These are phyloP conservation scores for Fusarium tjaetaba DNA, from an alignment of 2,329 filamentous ascomycete genomes.

Conservation along the genomic window DNA sequence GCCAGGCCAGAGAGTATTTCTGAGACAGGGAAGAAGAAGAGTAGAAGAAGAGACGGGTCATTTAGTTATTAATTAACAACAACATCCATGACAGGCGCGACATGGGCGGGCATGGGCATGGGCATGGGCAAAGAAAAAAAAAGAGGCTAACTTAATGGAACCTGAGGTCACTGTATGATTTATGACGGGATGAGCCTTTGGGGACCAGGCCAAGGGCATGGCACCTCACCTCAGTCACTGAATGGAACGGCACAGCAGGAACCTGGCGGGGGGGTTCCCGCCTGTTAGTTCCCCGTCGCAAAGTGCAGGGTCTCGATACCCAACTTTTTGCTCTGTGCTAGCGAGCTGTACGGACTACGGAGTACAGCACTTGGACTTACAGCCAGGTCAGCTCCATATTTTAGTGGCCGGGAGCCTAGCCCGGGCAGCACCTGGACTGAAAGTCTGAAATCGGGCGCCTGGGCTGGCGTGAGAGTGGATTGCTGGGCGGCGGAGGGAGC, in stretches of 20 bases:
- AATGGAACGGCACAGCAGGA: conserved; percentile 13
- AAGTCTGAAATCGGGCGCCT: conserved; percentile 14
- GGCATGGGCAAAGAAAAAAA: background rate
- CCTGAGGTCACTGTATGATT: conserved; percentile 7
- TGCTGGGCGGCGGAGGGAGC: conserved; percentile 1
- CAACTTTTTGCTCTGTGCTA: background rate
- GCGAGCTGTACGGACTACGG: background rate
- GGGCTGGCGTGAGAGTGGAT: conserved; percentile 33
- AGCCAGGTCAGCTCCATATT: conserved; percentile 8
- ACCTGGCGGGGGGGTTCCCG: background rate
- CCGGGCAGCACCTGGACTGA: background rate
- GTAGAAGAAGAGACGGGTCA: conserved; percentile 25
- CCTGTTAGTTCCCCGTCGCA: conserved; percentile 3
- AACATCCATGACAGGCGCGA: background rate
- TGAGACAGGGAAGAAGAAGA: conserved; percentile 15
- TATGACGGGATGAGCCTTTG: conserved; percentile 13
- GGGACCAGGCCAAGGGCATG: background rate
- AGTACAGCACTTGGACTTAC: background rate
- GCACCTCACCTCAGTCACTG: background rate
- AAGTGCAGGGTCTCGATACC: conserved; percentile 1
- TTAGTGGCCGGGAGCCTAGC: background rate
- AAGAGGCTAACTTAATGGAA: background rate
- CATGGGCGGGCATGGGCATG: background rate
- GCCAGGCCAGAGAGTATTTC: conserved; percentile 2
- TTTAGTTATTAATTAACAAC: conserved; percentile 24